These are phyloP conservation scores for Pseudogymnoascus destructans DNA, from an alignment of 2,329 filamentous ascomycete genomes.

Conservation along the genomic window DNA sequence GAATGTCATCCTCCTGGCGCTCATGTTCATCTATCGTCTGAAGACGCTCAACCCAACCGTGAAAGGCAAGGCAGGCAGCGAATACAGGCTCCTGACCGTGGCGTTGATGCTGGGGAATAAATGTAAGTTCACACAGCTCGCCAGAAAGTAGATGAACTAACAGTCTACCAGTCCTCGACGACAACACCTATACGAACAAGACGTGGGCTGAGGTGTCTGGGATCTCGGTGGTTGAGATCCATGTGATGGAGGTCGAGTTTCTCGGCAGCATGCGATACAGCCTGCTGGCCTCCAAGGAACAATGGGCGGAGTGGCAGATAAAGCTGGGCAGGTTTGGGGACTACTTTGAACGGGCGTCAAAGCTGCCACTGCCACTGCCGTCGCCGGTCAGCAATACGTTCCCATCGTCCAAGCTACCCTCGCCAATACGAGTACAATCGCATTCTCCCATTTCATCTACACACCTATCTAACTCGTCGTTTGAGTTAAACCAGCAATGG, in stretches of 20 bases:
- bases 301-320: slow-evolving; percentile 80
- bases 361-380: slow-evolving; percentile 18
- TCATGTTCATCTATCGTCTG: slow-evolving; percentile 85
- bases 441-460: slow-evolving; percentile 27
- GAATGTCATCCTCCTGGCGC: slow-evolving; percentile 80
- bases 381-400: slow-evolving; percentile 32
- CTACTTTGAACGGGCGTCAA: slow-evolving; percentile 35
- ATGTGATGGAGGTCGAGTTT: slow-evolving; percentile 99
- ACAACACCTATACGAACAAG: slow-evolving; percentile 99
- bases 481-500: slow-evolving; percentile 24
- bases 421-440: slow-evolving; percentile 33
- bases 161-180: slow-evolving; percentile 58
- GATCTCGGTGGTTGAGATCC: slow-evolving; percentile 86
- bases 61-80: slow-evolving; percentile 82
- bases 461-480: slow-evolving; percentile 28
- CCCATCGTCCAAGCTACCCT: slow-evolving; percentile 37
- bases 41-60: slow-evolving; percentile 84
- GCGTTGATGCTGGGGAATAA: slow-evolving; percentile 98
- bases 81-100: slow-evolving; percentile 83
- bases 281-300: slow-evolving; percentile 67
- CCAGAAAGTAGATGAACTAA: slow-evolving; percentile 15
- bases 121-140: slow-evolving; percentile 40
- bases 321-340: slow-evolving; percentile 72
- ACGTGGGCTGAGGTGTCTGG: slow-evolving; percentile 97
- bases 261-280: slow-evolving; percentile 97